phyloP scores from a whole-genome alignment of 2,329 filamentous ascomycete genomes.

The Aspergillus quadrilineatus region DNA sequence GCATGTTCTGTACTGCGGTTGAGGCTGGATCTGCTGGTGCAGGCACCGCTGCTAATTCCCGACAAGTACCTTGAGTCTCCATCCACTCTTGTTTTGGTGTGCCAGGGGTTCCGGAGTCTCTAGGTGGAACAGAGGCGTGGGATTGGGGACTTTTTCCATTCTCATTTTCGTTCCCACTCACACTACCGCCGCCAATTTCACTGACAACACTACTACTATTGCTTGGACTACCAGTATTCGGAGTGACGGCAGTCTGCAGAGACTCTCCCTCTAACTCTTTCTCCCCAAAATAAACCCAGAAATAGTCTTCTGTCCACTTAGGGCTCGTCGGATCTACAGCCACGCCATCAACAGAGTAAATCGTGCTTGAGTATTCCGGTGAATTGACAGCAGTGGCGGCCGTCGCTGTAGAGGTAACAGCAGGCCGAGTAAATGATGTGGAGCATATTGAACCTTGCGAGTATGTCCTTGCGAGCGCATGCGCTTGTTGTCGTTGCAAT shows the following conservation, averaged over 20 bases:
- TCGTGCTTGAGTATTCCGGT: neutral
- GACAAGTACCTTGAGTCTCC: neutral
- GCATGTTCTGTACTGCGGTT: slow-evolving; percentile 4
- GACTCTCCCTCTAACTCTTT: neutral
- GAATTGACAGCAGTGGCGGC: neutral
- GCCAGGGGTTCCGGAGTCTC: neutral
- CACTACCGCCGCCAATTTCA: neutral
- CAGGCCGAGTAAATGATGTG: neutral
- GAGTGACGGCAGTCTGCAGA: neutral
- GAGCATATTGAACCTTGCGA: neutral
- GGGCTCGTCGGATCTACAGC: neutral
- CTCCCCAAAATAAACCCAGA: slow-evolving; percentile 8
- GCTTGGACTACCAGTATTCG: too few species aligned
- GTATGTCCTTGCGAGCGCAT: neutral
- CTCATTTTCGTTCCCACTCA: neutral
- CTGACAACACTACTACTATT: neutral
- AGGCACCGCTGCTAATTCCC: neutral
- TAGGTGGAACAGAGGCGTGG: neutral
- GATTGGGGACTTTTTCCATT: neutral
- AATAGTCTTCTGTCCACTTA: neutral
- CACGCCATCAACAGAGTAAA: neutral
- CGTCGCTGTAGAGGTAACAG: neutral
- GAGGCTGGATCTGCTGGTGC: neutral
- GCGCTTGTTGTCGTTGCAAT: neutral
- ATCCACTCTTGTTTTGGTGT: neutral